Evolutionary conservation across 805 yeast species (phyloP).

Genomic region (Sungouiozyma ichnusensis): DNA sequence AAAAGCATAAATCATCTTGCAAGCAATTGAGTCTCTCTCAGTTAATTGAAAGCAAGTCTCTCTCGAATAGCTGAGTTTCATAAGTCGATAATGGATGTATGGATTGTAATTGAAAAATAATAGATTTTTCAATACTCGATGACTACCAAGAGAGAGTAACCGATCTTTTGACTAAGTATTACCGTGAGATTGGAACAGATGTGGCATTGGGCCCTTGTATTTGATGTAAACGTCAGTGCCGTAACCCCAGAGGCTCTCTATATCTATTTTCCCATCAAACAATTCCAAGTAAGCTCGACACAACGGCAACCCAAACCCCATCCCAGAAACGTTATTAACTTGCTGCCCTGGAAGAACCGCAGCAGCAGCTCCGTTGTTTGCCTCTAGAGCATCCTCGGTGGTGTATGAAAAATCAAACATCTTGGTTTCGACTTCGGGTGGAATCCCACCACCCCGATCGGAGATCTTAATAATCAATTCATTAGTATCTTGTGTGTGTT

Average conservation of each 20-base stretch:
- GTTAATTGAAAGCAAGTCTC: too few relatives aligned
- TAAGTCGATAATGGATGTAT: too few relatives aligned
- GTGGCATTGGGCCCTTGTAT: slow-evolving; percentile 27
- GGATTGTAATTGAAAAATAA: too few relatives aligned
- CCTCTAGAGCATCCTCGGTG: slow-evolving; percentile 23
- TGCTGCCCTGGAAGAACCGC: slow-evolving; percentile 55
- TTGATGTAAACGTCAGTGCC: slow-evolving; percentile 71
- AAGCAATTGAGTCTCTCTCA: too few relatives aligned
- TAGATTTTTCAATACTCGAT: too few relatives aligned
- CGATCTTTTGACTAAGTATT: not conserved
- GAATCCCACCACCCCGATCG: slow-evolving; percentile 86
- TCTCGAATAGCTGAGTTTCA: too few relatives aligned
- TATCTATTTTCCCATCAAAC: slow-evolving; percentile 58
- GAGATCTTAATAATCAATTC: slow-evolving; percentile 66
- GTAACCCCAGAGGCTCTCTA: slow-evolving; percentile 64
- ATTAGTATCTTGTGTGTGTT: slow-evolving; percentile 18
- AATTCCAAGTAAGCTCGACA: slow-evolving; percentile 65
- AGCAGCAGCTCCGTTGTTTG: not conserved
- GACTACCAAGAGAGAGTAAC: not conserved
- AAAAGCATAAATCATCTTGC: not conserved
- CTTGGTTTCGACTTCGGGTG: slow-evolving; percentile 49
- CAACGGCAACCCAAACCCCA: slow-evolving; percentile 92
- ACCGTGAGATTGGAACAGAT: slow-evolving; percentile 1
- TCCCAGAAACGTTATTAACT: slow-evolving; percentile 71
- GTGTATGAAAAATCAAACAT: slow-evolving; percentile 83